A percentile compares a stretch with the other conserved stretches of the same genome.
These are phyloP conservation scores for Posidonia australis DNA, from an alignment of 106 monocot species.

Conservation along the genomic window DNA sequence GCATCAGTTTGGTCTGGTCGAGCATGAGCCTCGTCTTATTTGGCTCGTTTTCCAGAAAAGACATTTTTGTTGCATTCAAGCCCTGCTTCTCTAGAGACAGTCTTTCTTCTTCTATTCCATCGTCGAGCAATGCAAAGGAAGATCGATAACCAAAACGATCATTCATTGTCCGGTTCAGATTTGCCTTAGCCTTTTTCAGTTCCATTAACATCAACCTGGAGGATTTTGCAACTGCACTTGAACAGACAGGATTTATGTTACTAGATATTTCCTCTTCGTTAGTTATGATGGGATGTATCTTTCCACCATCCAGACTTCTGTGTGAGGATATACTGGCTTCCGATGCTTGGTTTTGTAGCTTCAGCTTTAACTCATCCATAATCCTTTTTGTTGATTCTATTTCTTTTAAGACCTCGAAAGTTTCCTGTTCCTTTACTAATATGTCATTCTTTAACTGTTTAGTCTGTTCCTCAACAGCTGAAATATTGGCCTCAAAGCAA, in stretches of 20 bases:
- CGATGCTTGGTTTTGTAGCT: conserved; percentile 37
- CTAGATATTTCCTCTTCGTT: conserved; percentile 3
- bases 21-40: conserved; percentile 26
- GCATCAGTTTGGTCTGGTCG: neutral
- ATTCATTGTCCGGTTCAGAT: conserved; percentile 43
- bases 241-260: neutral
- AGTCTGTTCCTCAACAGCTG: neutral
- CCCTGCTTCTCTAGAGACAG: neutral
- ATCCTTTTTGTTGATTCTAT: conserved; percentile 46
- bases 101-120: neutral
- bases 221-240: neutral
- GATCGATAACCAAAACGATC: neutral
- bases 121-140: neutral
- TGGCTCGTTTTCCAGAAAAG: conserved; percentile 57
- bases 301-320: conserved; percentile 17
- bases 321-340: conserved; percentile 9
- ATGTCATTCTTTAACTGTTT: neutral
- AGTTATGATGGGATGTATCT: conserved; percentile 23
- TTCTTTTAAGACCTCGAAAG: conserved; percentile 5
- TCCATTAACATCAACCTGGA: conserved; percentile 36
- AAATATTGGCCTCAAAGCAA: neutral
- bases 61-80: conserved; percentile 25
- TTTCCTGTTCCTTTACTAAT: neutral
- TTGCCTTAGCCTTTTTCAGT: conserved; percentile 65
- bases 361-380: conserved; percentile 44